Evolutionary conservation across 805 yeast genomes (phyloP).

Genomic region (Hanseniaspora valbyensis): DNA sequence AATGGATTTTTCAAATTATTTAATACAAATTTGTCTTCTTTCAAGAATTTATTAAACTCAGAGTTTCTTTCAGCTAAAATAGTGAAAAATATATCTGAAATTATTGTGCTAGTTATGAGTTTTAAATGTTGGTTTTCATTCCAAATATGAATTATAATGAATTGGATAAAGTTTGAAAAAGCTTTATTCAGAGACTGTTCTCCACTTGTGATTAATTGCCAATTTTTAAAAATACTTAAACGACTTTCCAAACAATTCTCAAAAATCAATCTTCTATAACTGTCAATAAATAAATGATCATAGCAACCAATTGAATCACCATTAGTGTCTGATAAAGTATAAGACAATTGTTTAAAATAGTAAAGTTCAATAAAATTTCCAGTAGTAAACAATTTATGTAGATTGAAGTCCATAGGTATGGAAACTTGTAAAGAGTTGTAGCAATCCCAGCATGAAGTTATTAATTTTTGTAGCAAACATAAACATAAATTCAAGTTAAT

Average conservation of each 20-base stretch:
- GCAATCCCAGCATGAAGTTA: conserved; percentile 1
- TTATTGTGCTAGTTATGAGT: not conserved
- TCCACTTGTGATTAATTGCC: not conserved
- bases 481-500: not conserved
- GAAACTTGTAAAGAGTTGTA: conserved; percentile 6
- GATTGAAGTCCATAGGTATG: not conserved
- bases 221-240: conserved; percentile 2
- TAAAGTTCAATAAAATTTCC: conserved; percentile 3
- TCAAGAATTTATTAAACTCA: not conserved
- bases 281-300: not conserved
- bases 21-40: not conserved
- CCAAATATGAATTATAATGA: conserved; percentile 5
- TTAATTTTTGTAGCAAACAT: conserved; percentile 3
- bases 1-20: not conserved
- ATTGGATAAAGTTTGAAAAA: not conserved
- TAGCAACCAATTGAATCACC: not conserved
- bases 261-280: conserved; percentile 7
- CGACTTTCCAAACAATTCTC: conserved; percentile 4
- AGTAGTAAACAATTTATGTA: not conserved
- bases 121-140: conserved; percentile 5
- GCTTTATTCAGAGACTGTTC: not conserved
- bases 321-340: not conserved
- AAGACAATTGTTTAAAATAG: conserved; percentile 7
- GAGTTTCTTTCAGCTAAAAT: not conserved
- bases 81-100: not conserved